Evolutionary conservation across 768 basidiomycete species (phyloP), one percentile per base, ranked within the genome.

Genomic region (Russula sp.): DNA sequence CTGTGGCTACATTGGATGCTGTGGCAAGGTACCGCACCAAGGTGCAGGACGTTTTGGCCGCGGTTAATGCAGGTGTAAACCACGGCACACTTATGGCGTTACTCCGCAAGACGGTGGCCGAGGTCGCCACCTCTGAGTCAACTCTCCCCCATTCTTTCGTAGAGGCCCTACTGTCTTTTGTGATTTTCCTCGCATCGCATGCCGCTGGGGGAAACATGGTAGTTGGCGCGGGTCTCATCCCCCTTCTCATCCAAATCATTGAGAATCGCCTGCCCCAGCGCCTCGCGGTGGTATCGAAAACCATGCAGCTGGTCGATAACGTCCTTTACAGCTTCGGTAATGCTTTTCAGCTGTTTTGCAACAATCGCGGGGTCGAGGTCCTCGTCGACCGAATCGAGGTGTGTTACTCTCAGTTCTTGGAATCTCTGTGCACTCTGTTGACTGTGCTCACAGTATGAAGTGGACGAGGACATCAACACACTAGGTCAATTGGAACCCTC

Each of bases 21-120:
- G 82, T 96, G 62, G 89, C 88, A 14, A 81, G 93, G 66, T 95
- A 96, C 73, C 84, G 92, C 65, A 80, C 78, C 64, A 92, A 89
- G 72, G 82, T 91, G 40, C 84, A 87, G 69, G 97, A 98, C 72
- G 92, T 96, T 44, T 75, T 97, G 52, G 87, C 88, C 5, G 88
- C 94, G 1, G 84, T 98, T 42, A 97, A 97, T 73, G 95, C 93
- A 28, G 93, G 93, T 50, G 93, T 98, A 60, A 97, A 94, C 71
- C 97, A 98, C 72, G 97, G 97, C 14, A 88, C 94, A 46, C 75
- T 99, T 28, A 92, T 98, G 88, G 88, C 89, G 32, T 79, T 94
- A 40, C 81, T 98, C 60, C 84, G 94, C 65, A 88, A 86, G 75
- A 90, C 90, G 26, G 87, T 92, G 20, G 73, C 80, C 20, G 89